Base-by-base conservation (phyloP, 2,329 filamentous ascomycete species). In the Aspergillus thermomutatus region DNA sequence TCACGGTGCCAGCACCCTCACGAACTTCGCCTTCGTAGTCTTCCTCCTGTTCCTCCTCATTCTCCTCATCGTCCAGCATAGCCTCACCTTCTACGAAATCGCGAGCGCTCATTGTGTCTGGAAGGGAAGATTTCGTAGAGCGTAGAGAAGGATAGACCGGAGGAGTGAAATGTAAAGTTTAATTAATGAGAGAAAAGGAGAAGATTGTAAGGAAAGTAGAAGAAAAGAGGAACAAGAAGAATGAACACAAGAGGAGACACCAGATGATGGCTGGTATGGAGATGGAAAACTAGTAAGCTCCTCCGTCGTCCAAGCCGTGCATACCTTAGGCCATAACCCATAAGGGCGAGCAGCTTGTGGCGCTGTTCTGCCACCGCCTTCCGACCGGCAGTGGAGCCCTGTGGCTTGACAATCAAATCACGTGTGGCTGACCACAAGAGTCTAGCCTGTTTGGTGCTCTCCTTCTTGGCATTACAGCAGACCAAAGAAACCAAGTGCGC, bases 21-120 rank as follows among this genome's bases (percentile, higher is more conserved):
- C 69, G 79, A 49, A 78, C 74, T 66, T 89, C 83, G 52, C 86
- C 89, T 8, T 71, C 69, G 26, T 83, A 87, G 60, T 91, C 89
- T 63, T 92, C 91, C 66, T 91, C 88, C 60, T 88, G 88, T 9
- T 89, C 91, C 67, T 90, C 91, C 60, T 95, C 91, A 53, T 93
- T 90, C 60, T 87, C 84, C 64, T 93, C 90, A 56, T 94, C 90
- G 70, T 92, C 92, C 58, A 97, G 80, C 75, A 95, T 87, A 65
- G 93, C 94, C 78, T 92, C 88, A 62, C 87, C 87, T 66, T 93
- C 87, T 69, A 99, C 87, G 70, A 97, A 80, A 72, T 92, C 87
- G 58, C 71, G 71, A 56, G 75, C 69, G 74, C 83, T 84, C 83
- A 90, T 87, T 80, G 70, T 62, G 61, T 37, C 28, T 45, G 52